Percentiles rank a stretch among this genome's conserved stretches.
phyloP scores from a whole-genome alignment of 1,284 basidiomycete species.

The Naganishia cerealis region DNA sequence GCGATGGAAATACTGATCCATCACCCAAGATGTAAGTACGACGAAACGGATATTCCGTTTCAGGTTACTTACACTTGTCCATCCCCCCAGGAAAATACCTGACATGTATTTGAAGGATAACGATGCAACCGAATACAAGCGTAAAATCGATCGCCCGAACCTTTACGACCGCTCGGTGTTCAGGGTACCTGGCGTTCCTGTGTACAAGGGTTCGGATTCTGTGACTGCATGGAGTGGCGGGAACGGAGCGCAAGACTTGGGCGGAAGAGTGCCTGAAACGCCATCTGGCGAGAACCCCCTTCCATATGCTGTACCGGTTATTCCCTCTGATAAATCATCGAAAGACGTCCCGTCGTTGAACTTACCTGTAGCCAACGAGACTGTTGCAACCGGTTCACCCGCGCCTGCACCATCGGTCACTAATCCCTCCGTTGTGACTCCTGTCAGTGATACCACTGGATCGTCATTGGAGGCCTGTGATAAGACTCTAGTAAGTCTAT shows the following conservation, averaged over 20 bases:
- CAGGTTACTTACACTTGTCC: background rate
- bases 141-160: background rate
- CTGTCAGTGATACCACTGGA: too few relatives aligned
- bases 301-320: background rate
- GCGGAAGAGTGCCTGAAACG: background rate
- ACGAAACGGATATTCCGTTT: background rate
- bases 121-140: background rate
- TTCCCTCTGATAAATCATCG: too few relatives aligned
- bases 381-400: too few relatives aligned
- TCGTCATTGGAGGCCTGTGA: too few relatives aligned
- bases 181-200: conserved; percentile 4
- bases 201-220: conserved; percentile 13
- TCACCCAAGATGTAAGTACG: background rate
- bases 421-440: too few relatives aligned
- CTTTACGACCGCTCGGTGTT: background rate
- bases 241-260: background rate
- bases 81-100: conserved; percentile 9
- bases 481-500: too few relatives aligned
- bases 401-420: too few relatives aligned
- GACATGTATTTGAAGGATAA: conserved; percentile 19
- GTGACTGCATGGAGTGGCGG: background rate
- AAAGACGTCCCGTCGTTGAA: too few relatives aligned
- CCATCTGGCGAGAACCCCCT: background rate
- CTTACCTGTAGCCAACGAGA: too few relatives aligned
- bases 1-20: background rate